Base-by-base conservation (phyloP, 2,329 filamentous ascomycete genomes). In the Didymosphaeria variabile region DNA sequence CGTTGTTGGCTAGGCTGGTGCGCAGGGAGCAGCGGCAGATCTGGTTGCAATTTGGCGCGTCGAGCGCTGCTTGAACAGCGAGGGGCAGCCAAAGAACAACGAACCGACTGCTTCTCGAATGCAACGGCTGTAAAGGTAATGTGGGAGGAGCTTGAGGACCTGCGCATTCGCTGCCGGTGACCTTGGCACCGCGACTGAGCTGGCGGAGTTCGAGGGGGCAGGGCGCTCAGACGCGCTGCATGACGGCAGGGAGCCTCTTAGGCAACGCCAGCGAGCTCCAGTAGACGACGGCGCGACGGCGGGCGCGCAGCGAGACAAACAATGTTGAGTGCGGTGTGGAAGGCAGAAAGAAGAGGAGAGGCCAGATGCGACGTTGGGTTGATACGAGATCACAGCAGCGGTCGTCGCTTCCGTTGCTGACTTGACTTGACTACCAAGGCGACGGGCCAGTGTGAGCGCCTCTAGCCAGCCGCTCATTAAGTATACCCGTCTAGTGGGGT, bases 1-100 rank as follows among this genome's bases (percentile, higher is more conserved):
- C 67, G 65, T 54, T 71, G 67, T 32, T 42, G 63, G 69, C 67
- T 59, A 40, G 50, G 63, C 19, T 44, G 52, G 13, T 42, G 69
- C 67, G 73, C 75, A 75, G 65, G 73, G 73, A 67, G 69, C 64
- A 63, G 58, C 47, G 44, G 55, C 57, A 47, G 57, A 26, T 56
- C 57, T 61, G 55, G 54, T 51, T 32, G 62, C 58, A 59, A 47
- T 58, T 51, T 50, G 58, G 62, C 55, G 51, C 57, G 56, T 60
- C 21, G 45, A 47, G 47, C 51, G 57, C 56, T 40, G 40, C 47
- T 34, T 19, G 34, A 42, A 34, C 23, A 29, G 34, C 55, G 59
- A 58, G 59, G 55, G 34, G 52, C 53, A 49, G 40, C 40, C 57
- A 17, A 29, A 40, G 52, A 23, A 23, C 40, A 13, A 23, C 38